phyloP scores from a whole-genome alignment of 2,329 filamentous ascomycete genomes.

The Fonsecaea pugnacius region DNA sequence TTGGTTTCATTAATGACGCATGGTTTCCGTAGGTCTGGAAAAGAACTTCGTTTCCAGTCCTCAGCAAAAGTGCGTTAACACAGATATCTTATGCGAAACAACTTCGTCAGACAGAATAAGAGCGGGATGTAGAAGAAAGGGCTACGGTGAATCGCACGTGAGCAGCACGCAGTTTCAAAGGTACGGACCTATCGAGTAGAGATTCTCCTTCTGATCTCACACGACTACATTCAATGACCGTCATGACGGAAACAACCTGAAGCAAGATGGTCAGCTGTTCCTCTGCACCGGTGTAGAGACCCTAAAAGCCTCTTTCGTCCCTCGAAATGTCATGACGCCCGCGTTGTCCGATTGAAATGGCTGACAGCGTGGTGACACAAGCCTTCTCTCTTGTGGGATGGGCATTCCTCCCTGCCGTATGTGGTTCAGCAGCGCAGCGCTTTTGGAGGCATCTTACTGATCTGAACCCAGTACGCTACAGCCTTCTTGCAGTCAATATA shows the following conservation, averaged over 20 bases:
- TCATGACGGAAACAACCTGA: neutral
- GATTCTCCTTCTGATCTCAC: neutral
- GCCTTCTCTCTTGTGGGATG: constrained; percentile 63
- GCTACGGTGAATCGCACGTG: too few species aligned
- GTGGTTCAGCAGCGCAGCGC: constrained; percentile 32
- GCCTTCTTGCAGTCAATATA: constrained; percentile 78
- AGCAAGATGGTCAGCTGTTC: neutral
- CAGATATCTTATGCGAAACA: too few species aligned
- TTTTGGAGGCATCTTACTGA: neutral
- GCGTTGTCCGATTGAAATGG: constrained; percentile 32
- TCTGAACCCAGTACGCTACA: constrained; percentile 68
- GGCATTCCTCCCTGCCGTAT: constrained; percentile 65
- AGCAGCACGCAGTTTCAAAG: neutral
- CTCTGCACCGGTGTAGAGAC: neutral
- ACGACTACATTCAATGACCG: neutral
- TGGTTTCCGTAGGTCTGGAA: too few species aligned
- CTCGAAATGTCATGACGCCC: neutral
- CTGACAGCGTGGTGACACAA: constrained; percentile 46
- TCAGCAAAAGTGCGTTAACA: too few species aligned
- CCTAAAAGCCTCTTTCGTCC: neutral
- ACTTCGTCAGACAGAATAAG: too few species aligned
- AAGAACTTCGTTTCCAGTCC: too few species aligned
- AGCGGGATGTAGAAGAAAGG: too few species aligned
- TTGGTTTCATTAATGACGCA: too few species aligned
- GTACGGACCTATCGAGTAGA: too few species aligned